These are phyloP conservation scores for Schizothecium vesticola DNA, from an alignment of 495 filamentous ascomycete genomes.

Conservation along the genomic window DNA sequence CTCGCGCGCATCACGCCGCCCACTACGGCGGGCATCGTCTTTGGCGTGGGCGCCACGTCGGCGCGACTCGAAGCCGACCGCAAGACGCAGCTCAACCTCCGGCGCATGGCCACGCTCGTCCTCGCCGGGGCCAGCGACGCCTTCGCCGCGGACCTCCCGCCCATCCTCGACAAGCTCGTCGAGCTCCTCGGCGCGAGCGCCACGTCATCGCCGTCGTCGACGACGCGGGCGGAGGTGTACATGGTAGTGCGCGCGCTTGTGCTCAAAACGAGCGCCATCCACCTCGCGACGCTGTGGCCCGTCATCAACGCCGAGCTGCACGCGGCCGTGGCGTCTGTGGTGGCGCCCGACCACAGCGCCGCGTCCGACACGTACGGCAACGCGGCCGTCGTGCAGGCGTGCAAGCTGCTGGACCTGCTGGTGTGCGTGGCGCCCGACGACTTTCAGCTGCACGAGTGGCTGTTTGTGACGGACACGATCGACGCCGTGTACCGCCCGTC, in stretches of 20 bases:
- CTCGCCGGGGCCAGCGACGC: conserved; percentile 69
- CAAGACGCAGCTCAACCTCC: conserved; percentile 85
- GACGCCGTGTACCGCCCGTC: conserved; percentile 86
- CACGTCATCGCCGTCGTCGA: conserved; percentile 86
- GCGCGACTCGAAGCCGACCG: conserved; percentile 92
- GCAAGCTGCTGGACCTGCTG: conserved; percentile 82
- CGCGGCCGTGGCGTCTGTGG: conserved; percentile 70
- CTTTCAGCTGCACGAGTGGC: conserved; percentile 93
- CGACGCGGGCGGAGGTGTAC: conserved; percentile 81
- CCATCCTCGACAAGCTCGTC: conserved; percentile 74
- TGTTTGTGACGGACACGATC: conserved; percentile 94
- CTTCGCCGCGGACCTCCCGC: conserved; percentile 68
- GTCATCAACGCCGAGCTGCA: conserved; percentile 82
- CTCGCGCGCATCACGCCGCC: conserved; percentile 73
- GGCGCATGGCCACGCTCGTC: conserved; percentile 70
- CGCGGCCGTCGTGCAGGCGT: conserved; percentile 74
- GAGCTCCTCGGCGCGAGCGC: conserved; percentile 83
- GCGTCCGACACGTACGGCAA: conserved; percentile 68
- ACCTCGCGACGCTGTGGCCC: conserved; percentile 84
- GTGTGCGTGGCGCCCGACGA: conserved; percentile 86
- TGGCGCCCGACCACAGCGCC: conserved; percentile 56
- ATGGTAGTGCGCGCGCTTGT: conserved; percentile 79
- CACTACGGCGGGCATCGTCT: conserved; percentile 94
- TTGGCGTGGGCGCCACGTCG: conserved; percentile 91
- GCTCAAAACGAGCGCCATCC: conserved; percentile 67